A percentile compares a stretch with the other conserved stretches of the same genome.
These are phyloP conservation scores for Rhodotorula kratochvilovae DNA, from an alignment of 768 basidiomycete genomes.

Conservation along the genomic window DNA sequence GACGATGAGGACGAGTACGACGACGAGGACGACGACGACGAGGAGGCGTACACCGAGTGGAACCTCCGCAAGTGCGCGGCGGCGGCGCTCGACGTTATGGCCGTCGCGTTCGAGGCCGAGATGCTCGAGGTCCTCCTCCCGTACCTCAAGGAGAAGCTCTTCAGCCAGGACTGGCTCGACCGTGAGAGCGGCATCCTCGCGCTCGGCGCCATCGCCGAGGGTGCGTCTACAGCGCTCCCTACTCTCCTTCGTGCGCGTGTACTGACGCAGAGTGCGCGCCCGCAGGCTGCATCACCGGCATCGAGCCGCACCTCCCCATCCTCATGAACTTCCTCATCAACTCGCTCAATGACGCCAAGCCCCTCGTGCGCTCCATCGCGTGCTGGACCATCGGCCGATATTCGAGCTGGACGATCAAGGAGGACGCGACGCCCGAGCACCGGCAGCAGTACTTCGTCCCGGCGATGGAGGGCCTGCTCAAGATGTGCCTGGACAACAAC, in stretches of 20 bases:
- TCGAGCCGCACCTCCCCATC: constrained; percentile 89
- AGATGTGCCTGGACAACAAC: constrained; percentile 96
- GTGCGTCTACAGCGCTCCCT: constrained; percentile 51
- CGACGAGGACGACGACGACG: constrained; percentile 87
- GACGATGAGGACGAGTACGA: constrained; percentile 83
- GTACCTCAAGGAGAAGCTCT: constrained; percentile 85
- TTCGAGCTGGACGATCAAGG: constrained; percentile 80
- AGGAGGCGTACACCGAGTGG: constrained; percentile 97
- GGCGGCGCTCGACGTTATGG: constrained; percentile 92
- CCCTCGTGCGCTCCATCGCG: constrained; percentile 93
- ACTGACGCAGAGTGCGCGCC: not conserved
- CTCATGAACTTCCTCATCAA: constrained; percentile 88
- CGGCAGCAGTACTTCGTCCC: constrained; percentile 88
- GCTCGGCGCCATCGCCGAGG: constrained; percentile 96
- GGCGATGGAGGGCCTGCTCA: constrained; percentile 94
- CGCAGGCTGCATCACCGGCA: constrained; percentile 88
- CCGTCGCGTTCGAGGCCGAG: constrained; percentile 85
- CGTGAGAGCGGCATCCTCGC: constrained; percentile 93
- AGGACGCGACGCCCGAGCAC: constrained; percentile 70
- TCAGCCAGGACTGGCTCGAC: constrained; percentile 87
- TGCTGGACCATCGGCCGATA: constrained; percentile 99
- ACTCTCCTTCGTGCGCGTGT: not conserved
- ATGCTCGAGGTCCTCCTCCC: constrained; percentile 81
- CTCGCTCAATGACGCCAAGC: constrained; percentile 88
- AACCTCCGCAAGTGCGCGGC: constrained; percentile 97